A percentile compares a stretch with the other conserved stretches of the same genome.
Conservation (phyloP, 1,139 yeast species). For the Geotrichum aggregatum region DNA sequence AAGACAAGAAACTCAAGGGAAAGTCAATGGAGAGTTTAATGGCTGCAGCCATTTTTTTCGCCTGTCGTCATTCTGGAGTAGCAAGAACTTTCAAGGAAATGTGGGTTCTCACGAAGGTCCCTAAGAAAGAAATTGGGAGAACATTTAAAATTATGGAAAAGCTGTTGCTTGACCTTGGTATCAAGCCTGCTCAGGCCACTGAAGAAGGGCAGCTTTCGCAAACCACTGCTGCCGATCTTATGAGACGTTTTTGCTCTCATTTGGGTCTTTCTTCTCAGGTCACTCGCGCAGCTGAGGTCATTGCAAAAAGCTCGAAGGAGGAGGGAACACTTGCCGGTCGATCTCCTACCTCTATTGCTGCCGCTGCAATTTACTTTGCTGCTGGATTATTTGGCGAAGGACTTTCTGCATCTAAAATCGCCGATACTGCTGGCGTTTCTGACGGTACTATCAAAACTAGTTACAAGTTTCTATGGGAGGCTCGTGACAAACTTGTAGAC, state of each 20-base stretch:
- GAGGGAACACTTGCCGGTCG: constrained; percentile 94
- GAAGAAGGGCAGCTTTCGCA: constrained; percentile 63
- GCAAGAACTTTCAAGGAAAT: constrained; percentile 95
- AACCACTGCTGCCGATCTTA: constrained; percentile 80
- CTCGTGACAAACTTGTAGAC: constrained; percentile 66
- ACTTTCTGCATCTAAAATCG: constrained; percentile 68
- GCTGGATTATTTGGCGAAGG: constrained; percentile 69
- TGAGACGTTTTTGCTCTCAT: constrained; percentile 93
- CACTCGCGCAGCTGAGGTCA: constrained; percentile 89
- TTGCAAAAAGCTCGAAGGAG: constrained; percentile 84
- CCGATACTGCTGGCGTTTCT: constrained; percentile 94
- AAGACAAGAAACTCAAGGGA: constrained; percentile 81
- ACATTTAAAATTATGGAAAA: constrained; percentile 72
- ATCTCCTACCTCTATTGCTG: constrained; percentile 96
- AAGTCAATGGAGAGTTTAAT: constrained; percentile 89
- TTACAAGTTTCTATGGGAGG: constrained; percentile 76
- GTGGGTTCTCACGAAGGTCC: constrained; percentile 91
- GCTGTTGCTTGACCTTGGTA: constrained; percentile 46
- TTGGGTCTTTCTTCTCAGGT: constrained; percentile 81
- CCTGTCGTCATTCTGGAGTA: constrained; percentile 91
- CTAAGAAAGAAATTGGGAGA: constrained; percentile 84
- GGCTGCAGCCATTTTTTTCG: constrained; percentile 94
- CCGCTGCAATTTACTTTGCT: constrained; percentile 94
- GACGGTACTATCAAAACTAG: constrained; percentile 96
- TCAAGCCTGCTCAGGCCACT: constrained; percentile 34